A percentile compares a stretch with the other conserved stretches of the same genome.
phyloP scores from a whole-genome alignment of 208 protist species.

The Trypanosoma cruzi region DNA sequence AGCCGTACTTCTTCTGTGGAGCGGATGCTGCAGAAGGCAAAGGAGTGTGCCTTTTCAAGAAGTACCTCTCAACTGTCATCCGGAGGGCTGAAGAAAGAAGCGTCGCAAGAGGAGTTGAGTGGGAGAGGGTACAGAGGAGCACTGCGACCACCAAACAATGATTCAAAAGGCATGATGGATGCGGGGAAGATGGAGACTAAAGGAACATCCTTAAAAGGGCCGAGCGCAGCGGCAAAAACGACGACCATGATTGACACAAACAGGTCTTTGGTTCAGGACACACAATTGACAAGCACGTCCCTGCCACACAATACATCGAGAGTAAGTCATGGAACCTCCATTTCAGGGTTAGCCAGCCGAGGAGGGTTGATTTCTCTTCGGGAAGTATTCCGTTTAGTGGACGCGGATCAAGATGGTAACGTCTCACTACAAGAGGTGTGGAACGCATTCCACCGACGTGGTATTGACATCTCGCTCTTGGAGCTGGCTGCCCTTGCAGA shows the following conservation, averaged over 20 bases:
- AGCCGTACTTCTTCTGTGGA: constrained; percentile 21
- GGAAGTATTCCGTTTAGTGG: constrained; percentile 25
- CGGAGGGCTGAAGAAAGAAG: background rate
- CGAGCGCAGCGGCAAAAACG: background rate
- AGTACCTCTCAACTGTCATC: background rate
- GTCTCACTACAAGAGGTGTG: constrained; percentile 44
- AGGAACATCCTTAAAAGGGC: background rate
- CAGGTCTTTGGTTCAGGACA: constrained; percentile 1
- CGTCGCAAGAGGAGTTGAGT: background rate
- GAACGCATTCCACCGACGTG: constrained; percentile 27
- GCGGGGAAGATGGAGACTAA: background rate
- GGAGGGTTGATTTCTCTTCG: constrained; percentile 28
- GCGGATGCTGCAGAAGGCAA: constrained; percentile 26
- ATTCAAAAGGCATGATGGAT: background rate
- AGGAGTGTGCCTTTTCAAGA: constrained; percentile 8
- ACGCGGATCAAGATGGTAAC: constrained; percentile 13
- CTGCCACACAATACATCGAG: constrained; percentile 5
- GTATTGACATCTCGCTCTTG: constrained; percentile 35
- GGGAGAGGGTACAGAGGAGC: background rate
- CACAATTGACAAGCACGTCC: background rate
- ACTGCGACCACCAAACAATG: background rate
- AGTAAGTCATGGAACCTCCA: constrained; percentile 12
- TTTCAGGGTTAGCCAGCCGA: background rate
- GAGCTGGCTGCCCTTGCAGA: constrained; percentile 70
- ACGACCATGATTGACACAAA: background rate